Conservation (phyloP, 768 basidiomycete genomes). For the Amanita muscaria region DNA sequence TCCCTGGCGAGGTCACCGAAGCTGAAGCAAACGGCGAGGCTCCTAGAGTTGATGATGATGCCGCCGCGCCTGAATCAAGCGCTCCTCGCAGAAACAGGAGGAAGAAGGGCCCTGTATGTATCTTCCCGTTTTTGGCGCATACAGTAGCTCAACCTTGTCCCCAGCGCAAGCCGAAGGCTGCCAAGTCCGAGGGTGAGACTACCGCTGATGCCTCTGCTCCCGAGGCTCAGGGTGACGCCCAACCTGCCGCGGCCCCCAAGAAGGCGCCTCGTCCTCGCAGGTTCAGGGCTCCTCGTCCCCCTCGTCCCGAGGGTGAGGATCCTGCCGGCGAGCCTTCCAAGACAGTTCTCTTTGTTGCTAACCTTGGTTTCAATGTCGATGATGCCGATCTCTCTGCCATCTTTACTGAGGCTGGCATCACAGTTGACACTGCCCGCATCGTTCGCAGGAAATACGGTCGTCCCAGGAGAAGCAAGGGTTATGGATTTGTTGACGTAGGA, state of each 20-base stretch:
- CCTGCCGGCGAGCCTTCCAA: constrained; percentile 84
- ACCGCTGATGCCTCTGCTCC: constrained; percentile 24
- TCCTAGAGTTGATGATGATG: constrained; percentile 49
- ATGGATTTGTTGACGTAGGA: constrained; percentile 96
- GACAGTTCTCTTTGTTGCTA: constrained; percentile 91
- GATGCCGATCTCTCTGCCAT: constrained; percentile 72
- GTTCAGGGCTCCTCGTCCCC: constrained; percentile 45
- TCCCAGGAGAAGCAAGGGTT: constrained; percentile 88
- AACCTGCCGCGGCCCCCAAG: constrained; percentile 31
- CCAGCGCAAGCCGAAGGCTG: constrained; percentile 44
- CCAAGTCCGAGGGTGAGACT: constrained; percentile 37
- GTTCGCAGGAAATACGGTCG: constrained; percentile 80
- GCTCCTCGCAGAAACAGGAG: constrained; percentile 80
- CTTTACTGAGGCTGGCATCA: constrained; percentile 83
- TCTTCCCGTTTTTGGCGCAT: constrained; percentile 11
- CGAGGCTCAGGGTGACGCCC: constrained; percentile 30
- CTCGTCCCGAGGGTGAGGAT: constrained; percentile 72
- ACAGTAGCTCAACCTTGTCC: constrained; percentile 12
- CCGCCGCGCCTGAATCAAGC: constrained; percentile 44
- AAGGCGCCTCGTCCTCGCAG: constrained; percentile 49
- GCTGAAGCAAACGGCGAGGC: constrained; percentile 80
- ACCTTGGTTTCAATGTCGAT: constrained; percentile 91
- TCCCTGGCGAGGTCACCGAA: constrained; percentile 84
- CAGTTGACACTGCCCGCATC: constrained; percentile 79
- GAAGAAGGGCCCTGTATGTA: constrained; percentile 65